Evolutionary conservation across 768 basidiomycete species (phyloP), one percentile per base, ranked within the genome.

Genomic region (Psilocybe subaeruginosa): DNA sequence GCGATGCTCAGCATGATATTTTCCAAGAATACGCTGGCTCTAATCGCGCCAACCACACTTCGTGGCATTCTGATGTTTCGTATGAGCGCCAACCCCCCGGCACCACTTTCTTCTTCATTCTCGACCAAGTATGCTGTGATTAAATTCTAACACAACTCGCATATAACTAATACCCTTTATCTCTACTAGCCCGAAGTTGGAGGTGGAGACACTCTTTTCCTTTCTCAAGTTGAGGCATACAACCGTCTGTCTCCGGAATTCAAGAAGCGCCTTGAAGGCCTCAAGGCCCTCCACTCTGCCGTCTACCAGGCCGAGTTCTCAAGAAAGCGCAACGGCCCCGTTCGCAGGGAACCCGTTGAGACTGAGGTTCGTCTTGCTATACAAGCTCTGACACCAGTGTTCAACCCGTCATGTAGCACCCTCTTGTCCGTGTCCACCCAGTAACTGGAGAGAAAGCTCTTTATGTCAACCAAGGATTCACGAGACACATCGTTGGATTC

Each of bases 401-500:
- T 35, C 11, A 7, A 35, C 33, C 19, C 29, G 39, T 35, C 3
- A 27, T 45, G 8, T 41, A 81, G 80, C 85, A 84, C 70, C 82
- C 84, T 4, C 56, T 85, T 65, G 85, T 87, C 60, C 81, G 86
- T 59, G 73, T 77, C 12, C 86, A 87, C 69, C 87, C 86, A 16
- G 82, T 81, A 0, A 88, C 87, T 0, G 85, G 85, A n/a, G 82
- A 86, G 68, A 86, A 87, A 72, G 82, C 82, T 1, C 74, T 88
- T 17, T 85, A 83, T 66, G 74, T 87, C 72, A 86, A 86, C 72
- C 78, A 77, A 56, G 82, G 80, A 31, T 85, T 85, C 76, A 84
- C 84, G 3, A 71, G 73, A 31, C 76, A 75, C 64, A 85, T 86
- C 68, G 83, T 85, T 47, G 85, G 85, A 4, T 84, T 76, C 75